Base-by-base conservation (phyloP, 441 rosid genomes). In the Adansonia gregorii region DNA sequence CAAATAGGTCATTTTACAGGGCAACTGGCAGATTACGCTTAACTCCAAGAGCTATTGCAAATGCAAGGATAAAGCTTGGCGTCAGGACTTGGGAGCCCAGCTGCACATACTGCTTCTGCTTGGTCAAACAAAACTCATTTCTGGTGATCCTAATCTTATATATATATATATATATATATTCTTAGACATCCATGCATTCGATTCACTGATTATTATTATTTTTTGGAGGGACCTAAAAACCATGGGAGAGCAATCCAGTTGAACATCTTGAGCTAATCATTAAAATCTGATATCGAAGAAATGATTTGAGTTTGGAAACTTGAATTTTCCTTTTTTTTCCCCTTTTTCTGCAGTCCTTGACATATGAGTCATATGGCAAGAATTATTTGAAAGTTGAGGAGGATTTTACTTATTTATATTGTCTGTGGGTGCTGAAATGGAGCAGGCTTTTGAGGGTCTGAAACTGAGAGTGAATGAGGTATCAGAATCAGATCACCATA, bases 81-180 rank as follows among this genome's bases (percentile, higher is more conserved):
- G 89, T 93, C 82, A 87, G 89, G 76, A 95, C 97, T 93, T 83
- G 87, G 89, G 76, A 95, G 97, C 85, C 98, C 97, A 78, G 93
- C 96, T 15, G 60, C 19, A 39, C 94, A 92, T 82, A 93, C 89
- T 4, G 85, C 88, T 79, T 51, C 94, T 73, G 71, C 78, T 78
- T 91, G 99, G 99, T 90, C 92, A 52, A 92, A n/a, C 39, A 31
- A 82, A 82, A 85, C 95, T 80, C 98, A 91, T 91, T 93, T 93
- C 90, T 95, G 98, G 98, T 93, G 92, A 31, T 31, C 39, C 39
- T 3, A 31, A 31, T 31, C 39, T 31, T 31, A 31, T 31, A 31
- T 31, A 31, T 31, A 31, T 31, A 31, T 31, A 31, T 31, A 31
- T 31, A 31, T 31, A 31, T 31, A 31, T 31, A 31, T 31, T 2